A percentile compares a stretch with the other conserved stretches of the same genome.
phyloP scores from a whole-genome alignment of 257 asterid genomes.

The Oldenlandia corymbosa region DNA sequence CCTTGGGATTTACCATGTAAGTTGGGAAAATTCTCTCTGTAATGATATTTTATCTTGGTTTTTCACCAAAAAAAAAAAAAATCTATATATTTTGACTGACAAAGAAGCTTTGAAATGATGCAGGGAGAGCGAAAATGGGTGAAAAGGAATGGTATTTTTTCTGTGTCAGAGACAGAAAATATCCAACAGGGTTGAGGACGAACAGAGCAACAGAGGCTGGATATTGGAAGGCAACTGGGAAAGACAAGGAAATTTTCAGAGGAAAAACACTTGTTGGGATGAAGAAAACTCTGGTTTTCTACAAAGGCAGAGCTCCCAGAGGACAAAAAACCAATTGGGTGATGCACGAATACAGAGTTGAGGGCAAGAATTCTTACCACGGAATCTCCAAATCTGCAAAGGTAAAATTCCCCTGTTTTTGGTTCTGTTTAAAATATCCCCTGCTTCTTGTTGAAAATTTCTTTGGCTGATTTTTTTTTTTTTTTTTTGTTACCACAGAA shows the following conservation, averaged over 20 bases:
- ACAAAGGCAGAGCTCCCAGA: slow-evolving; percentile 77
- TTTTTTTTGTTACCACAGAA: slow-evolving; percentile 32
- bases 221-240: slow-evolving; percentile 91
- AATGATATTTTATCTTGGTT: too few species aligned
- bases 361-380: slow-evolving; percentile 44
- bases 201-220: slow-evolving; percentile 80
- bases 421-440: slow-evolving; percentile 1
- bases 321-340: slow-evolving; percentile 89
- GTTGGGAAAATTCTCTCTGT: background rate
- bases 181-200: slow-evolving; percentile 76
- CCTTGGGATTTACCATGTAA: slow-evolving; percentile 92
- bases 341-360: slow-evolving; percentile 69
- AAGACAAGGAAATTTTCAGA: slow-evolving; percentile 67
- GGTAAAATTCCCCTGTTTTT: slow-evolving; percentile 33
- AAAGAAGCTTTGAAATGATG: slow-evolving; percentile 3
- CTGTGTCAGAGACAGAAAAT: slow-evolving; percentile 69
- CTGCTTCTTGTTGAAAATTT: too few species aligned
- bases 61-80: too few species aligned
- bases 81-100: background rate
- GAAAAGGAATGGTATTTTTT: slow-evolving; percentile 89
- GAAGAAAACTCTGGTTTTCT: slow-evolving; percentile 82
- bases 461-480: background rate
- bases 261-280: slow-evolving; percentile 62
- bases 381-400: slow-evolving; percentile 32
- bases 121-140: slow-evolving; percentile 74